Evolutionary conservation across 2,329 filamentous ascomycete genomes (phyloP).

Genomic region (Teratosphaeria destructans): DNA sequence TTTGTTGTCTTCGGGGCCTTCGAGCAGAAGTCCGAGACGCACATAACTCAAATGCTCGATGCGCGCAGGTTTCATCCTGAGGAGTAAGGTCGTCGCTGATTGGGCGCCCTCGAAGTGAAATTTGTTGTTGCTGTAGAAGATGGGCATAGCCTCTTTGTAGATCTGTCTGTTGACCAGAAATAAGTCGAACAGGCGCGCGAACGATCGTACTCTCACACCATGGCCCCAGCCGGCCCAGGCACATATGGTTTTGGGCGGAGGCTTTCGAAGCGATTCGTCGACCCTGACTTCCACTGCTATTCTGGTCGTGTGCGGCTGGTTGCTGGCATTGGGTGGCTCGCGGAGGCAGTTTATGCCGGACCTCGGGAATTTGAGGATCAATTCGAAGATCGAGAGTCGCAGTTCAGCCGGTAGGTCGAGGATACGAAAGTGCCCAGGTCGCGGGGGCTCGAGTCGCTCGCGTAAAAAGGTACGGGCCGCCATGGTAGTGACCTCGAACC

Average conservation of each 20-base stretch:
- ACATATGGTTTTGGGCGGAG: background rate
- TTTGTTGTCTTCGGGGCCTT: background rate
- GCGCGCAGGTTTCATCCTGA: background rate
- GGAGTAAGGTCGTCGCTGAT: background rate
- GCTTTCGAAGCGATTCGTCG: background rate
- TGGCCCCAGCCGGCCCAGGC: background rate
- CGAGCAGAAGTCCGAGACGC: background rate
- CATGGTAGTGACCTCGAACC: background rate
- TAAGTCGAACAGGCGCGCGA: slow-evolving; percentile 1
- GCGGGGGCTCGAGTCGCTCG: background rate
- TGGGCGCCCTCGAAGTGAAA: slow-evolving; percentile 2
- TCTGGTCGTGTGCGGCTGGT: background rate
- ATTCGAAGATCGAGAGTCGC: background rate
- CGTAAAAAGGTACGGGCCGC: background rate
- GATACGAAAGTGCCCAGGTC: background rate
- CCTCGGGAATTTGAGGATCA: background rate
- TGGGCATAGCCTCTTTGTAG: slow-evolving; percentile 7
- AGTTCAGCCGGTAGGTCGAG: background rate
- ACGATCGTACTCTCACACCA: background rate
- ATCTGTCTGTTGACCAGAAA: slow-evolving; percentile 9
- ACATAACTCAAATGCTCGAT: background rate
- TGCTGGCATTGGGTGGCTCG: background rate
- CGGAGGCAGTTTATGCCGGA: background rate
- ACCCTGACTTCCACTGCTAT: background rate
- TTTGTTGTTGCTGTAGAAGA: slow-evolving; percentile 8